Evolutionary conservation across 176 grass and related monocot genomes (phyloP), one percentile per base, ranked within the genome.

Genomic region (Ampelocalamus luodianensis): DNA sequence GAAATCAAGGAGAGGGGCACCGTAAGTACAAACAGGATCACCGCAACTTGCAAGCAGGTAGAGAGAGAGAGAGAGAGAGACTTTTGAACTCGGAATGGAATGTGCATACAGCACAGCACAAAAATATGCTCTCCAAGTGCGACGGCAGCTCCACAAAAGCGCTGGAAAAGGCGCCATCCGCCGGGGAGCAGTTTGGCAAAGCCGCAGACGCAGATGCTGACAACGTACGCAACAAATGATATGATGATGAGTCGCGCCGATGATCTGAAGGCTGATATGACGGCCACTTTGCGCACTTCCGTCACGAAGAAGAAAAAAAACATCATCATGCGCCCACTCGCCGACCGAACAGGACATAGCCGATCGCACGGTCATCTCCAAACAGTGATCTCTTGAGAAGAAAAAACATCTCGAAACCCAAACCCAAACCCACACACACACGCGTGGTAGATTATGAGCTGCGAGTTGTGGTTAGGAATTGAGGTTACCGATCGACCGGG

Each of bases 211-310:
- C 63, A 55, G 37, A 76, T 66, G 78, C 79, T 82, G 79, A 78
- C 79, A 37, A 45, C 56, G 20, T 67, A 78, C 72, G 79, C 88
- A 42, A 67, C 83, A 60, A 72, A 86, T 65, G 78, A 82, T 62
- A 58, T 24, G 69, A 34, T 20, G 65, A 54, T 15, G 67, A 4
- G 14, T 72, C 59, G 22, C 45, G n/a, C 32, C 12, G 60, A 3
- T 37, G 49, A 50, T 51, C 71, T 29, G 46, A 74, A 11, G 36
- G 79, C 65, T 22, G 55, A 65, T 60, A 80, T 46, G 82, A 79
- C 61, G 48, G 43, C 66, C 81, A 44, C 66, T 56, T 37, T 32
- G 38, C 23, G 36, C 67, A 34, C 55, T 32, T 4, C 16, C 4
- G 18, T 36, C 8, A 61, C 0, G 5, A 0, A n/a, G 17, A 74